Conservation (phyloP, 176 grass and related monocot genomes). For the Dactylis glomerata region DNA sequence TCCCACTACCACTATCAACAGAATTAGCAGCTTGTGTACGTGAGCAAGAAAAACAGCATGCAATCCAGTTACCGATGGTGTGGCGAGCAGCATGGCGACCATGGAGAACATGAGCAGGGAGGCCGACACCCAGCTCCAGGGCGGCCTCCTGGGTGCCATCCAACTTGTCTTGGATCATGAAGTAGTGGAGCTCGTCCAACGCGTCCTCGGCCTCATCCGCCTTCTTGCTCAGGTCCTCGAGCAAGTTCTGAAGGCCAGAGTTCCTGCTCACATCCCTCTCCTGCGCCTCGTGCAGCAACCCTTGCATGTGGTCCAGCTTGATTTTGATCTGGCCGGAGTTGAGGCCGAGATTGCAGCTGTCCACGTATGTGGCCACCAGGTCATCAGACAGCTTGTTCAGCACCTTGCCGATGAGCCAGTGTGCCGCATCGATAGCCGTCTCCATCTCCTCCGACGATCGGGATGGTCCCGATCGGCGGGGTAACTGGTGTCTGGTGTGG, state of each 20-base stretch:
- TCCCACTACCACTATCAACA: background rate
- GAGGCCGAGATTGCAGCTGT: background rate
- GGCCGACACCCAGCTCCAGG: background rate
- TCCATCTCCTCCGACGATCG: background rate
- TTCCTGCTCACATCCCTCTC: background rate
- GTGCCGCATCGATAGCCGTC: background rate
- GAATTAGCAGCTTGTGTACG: background rate
- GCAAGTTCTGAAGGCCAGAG: background rate
- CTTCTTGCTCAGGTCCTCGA: background rate
- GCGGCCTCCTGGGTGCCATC: background rate
- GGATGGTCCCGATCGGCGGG: background rate
- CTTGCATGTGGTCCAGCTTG: background rate
- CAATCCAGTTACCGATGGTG: background rate
- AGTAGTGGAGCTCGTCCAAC: background rate
- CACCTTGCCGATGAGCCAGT: background rate
- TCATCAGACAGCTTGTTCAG: background rate
- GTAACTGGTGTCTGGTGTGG: background rate
- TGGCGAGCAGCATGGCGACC: background rate
- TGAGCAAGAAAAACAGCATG: conserved; percentile 6
- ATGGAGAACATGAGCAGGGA: background rate
- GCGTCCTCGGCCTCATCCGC: conserved; percentile 3
- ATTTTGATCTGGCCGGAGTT: background rate
- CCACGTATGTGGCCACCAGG: background rate
- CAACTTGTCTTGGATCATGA: conserved; percentile 26
- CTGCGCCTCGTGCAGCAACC: background rate